Percentiles rank a stretch among this genome's conserved stretches.
phyloP scores from a whole-genome alignment of 2,329 filamentous ascomycete species.

The Penicillium hordei region DNA sequence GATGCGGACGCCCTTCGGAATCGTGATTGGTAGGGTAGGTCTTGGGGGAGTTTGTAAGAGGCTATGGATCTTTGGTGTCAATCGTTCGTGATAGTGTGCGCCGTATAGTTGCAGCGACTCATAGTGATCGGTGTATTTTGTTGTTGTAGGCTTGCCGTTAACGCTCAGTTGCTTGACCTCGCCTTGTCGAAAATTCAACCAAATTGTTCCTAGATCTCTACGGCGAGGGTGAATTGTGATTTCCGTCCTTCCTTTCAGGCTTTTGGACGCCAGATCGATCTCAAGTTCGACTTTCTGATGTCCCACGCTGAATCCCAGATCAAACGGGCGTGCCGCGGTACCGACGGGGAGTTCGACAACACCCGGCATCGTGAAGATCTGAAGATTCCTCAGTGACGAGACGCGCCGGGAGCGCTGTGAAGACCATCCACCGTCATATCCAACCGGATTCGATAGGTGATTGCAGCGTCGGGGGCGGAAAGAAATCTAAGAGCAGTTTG shows the following conservation, averaged over 20 bases:
- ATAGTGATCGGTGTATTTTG: constrained; percentile 45
- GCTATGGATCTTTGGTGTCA: constrained; percentile 67
- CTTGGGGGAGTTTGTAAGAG: constrained; percentile 53
- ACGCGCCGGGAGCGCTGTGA: constrained; percentile 40
- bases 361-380: constrained; percentile 38
- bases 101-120: constrained; percentile 55
- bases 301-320: constrained; percentile 59
- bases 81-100: constrained; percentile 72
- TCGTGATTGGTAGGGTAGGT: constrained; percentile 58
- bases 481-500: background rate
- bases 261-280: constrained; percentile 75
- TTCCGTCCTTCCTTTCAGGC: constrained; percentile 74
- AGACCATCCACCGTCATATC: constrained; percentile 42
- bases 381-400: constrained; percentile 35
- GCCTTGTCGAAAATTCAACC: constrained; percentile 64
- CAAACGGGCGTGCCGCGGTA: constrained; percentile 28
- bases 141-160: constrained; percentile 42
- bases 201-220: constrained; percentile 55
- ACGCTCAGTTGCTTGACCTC: constrained; percentile 54
- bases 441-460: constrained; percentile 23
- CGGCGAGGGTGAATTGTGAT: constrained; percentile 71
- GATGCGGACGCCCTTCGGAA: constrained; percentile 63
- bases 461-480: constrained; percentile 3
- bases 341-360: constrained; percentile 37
- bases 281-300: constrained; percentile 89